Conservation (phyloP, 1,284 basidiomycete genomes). For the Inonotus obliquus region DNA sequence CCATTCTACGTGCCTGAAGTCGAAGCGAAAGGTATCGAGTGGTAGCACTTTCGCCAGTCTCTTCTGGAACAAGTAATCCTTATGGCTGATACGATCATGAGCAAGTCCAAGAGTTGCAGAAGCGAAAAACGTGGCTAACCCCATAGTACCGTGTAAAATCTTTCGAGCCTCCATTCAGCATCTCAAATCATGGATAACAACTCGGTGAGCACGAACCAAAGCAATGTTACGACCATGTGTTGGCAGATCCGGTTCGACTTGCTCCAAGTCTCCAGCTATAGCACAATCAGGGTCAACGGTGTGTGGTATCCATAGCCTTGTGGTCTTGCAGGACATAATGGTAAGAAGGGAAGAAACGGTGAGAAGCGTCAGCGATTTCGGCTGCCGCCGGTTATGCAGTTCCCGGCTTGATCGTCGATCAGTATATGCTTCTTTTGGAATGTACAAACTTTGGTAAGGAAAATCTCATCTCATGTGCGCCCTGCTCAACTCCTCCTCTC, state of each 20-base stretch:
- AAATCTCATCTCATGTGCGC: not conserved
- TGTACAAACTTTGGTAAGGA: not conserved
- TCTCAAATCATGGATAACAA: not conserved
- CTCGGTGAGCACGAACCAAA: constrained; percentile 45
- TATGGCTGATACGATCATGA: constrained; percentile 48
- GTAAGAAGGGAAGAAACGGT: not conserved
- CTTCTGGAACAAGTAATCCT: constrained; percentile 79
- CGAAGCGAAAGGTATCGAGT: constrained; percentile 78
- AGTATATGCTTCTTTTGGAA: not conserved
- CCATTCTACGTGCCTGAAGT: constrained; percentile 57
- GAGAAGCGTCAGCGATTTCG: not conserved
- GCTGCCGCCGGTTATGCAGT: not conserved
- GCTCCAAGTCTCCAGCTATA: constrained; percentile 63
- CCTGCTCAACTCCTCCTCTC: not conserved
- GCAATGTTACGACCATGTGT: constrained; percentile 58
- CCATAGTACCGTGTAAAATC: constrained; percentile 76
- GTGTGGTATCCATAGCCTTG: constrained; percentile 56
- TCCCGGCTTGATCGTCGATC: not conserved
- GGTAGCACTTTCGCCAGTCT: constrained; percentile 64
- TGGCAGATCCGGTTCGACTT: constrained; percentile 43
- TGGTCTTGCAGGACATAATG: constrained; percentile 28
- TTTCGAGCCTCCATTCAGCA: constrained; percentile 26
- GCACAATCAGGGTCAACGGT: constrained; percentile 40
- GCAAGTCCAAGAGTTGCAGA: not conserved
- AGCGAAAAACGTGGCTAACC: constrained; percentile 41